These are phyloP conservation scores for Lactarius sp. DNA, from an alignment of 768 basidiomycete species.

Conservation along the genomic window DNA sequence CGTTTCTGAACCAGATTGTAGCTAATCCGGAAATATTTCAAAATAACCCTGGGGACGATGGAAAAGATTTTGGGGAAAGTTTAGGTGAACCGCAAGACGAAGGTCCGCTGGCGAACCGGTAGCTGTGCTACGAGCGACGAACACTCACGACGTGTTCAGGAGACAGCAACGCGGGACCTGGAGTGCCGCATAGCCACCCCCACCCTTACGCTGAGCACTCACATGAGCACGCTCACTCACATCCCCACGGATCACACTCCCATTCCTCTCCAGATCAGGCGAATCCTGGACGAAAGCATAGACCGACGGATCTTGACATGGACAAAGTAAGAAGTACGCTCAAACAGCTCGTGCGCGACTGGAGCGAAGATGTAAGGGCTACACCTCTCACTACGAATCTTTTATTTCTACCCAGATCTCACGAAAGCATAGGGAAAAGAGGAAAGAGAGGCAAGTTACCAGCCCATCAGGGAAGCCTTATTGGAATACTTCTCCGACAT, in stretches of 20 bases:
- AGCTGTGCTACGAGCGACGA: background rate
- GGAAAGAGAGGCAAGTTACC: conserved; percentile 78
- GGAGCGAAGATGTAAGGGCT: conserved; percentile 69
- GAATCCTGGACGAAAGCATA: conserved; percentile 33
- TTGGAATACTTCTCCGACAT: conserved; percentile 56
- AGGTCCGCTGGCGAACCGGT: conserved; percentile 7
- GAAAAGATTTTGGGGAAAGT: conserved; percentile 30
- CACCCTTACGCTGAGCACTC: conserved; percentile 29
- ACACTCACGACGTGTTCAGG: conserved; percentile 3
- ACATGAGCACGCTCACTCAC: conserved; percentile 36
- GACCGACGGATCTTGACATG: conserved; percentile 70
- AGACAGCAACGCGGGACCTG: background rate
- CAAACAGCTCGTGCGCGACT: conserved; percentile 91
- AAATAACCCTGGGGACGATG: conserved; percentile 37
- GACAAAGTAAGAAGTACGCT: conserved; percentile 89
- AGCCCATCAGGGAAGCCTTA: conserved; percentile 75
- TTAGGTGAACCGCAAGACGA: conserved; percentile 16
- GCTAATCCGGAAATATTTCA: conserved; percentile 80
- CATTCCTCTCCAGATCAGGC: conserved; percentile 24
- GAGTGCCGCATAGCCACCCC: conserved; percentile 25
- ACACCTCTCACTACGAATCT: background rate
- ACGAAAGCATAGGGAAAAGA: conserved; percentile 50
- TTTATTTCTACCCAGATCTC: background rate
- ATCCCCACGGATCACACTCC: conserved; percentile 29
- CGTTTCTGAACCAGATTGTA: conserved; percentile 71